These are phyloP conservation scores for Daldinia sp. DNA, from an alignment of 2,329 filamentous ascomycete genomes.

Conservation along the genomic window DNA sequence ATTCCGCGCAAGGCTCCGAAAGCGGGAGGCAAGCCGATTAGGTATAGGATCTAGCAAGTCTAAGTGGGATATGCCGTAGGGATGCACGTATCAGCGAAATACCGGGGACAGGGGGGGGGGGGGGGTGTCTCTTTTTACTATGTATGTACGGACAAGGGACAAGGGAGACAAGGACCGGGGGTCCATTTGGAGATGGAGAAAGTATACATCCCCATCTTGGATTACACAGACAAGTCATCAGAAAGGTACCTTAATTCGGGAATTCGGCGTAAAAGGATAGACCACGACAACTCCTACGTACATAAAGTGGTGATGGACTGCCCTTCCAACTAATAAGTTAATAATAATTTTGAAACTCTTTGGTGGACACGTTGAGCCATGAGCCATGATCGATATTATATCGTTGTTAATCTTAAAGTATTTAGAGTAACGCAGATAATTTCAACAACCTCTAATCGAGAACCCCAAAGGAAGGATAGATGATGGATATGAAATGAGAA, in stretches of 20 bases:
- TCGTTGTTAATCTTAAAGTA: constrained; percentile 1
- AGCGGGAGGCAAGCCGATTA: constrained; percentile 48
- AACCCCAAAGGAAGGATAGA: neutral
- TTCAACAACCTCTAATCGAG: neutral
- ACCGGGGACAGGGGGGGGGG: constrained; percentile 24
- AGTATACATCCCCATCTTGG: constrained; percentile 10
- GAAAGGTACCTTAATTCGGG: constrained; percentile 28
- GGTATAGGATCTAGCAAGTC: constrained; percentile 26
- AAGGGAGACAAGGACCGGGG: constrained; percentile 28
- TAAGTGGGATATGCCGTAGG: constrained; percentile 40
- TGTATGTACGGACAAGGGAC: constrained; percentile 11
- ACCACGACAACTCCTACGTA: constrained; percentile 8
- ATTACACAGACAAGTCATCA: constrained; percentile 33
- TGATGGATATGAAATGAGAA: neutral
- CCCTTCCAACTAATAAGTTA: neutral
- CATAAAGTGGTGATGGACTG: constrained; percentile 1
- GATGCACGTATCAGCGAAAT: constrained; percentile 40
- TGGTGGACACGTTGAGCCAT: neutral
- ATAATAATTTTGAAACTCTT: constrained; percentile 7
- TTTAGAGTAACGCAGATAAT: neutral
- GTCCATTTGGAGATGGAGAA: constrained; percentile 27
- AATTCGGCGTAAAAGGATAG: constrained; percentile 30
- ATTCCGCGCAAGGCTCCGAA: constrained; percentile 52
- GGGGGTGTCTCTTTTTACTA: constrained; percentile 8
- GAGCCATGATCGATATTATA: neutral